These are phyloP conservation scores for Aureobasidium musti DNA, from an alignment of 2,329 filamentous ascomycete species.

Conservation along the genomic window DNA sequence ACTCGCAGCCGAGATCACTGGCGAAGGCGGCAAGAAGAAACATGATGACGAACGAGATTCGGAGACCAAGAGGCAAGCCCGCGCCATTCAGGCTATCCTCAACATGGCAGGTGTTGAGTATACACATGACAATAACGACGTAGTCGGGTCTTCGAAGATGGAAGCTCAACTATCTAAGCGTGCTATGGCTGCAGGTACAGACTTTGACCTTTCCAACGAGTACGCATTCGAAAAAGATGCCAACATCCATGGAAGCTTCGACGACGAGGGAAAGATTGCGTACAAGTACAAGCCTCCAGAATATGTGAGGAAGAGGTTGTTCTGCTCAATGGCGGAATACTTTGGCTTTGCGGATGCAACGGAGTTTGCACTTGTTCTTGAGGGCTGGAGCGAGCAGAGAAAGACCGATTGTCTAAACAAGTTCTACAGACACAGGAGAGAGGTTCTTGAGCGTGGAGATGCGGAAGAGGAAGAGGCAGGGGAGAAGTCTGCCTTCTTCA, in stretches of 20 bases:
- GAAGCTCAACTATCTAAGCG: constrained; percentile 79
- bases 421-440: constrained; percentile 73
- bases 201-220: constrained; percentile 54
- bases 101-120: constrained; percentile 88
- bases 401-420: constrained; percentile 73
- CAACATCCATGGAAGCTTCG: neutral
- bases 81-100: constrained; percentile 86
- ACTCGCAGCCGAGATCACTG: constrained; percentile 63
- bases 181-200: constrained; percentile 64
- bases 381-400: constrained; percentile 84
- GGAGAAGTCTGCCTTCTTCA: neutral
- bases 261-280: constrained; percentile 44
- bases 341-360: constrained; percentile 75
- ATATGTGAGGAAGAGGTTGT: constrained; percentile 75
- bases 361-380: constrained; percentile 87
- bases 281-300: constrained; percentile 72
- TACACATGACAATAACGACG: constrained; percentile 94
- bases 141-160: constrained; percentile 88
- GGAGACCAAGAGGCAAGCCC: constrained; percentile 54
- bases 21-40: constrained; percentile 42
- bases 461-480: neutral
- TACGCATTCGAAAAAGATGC: constrained; percentile 56
- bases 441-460: constrained; percentile 44
- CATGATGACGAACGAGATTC: constrained; percentile 29
- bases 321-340: constrained; percentile 79